Percentiles rank a stretch among this genome's conserved stretches.
These are phyloP conservation scores for Colletotrichum sp. DNA, from an alignment of 2,329 filamentous ascomycete genomes.

Conservation along the genomic window DNA sequence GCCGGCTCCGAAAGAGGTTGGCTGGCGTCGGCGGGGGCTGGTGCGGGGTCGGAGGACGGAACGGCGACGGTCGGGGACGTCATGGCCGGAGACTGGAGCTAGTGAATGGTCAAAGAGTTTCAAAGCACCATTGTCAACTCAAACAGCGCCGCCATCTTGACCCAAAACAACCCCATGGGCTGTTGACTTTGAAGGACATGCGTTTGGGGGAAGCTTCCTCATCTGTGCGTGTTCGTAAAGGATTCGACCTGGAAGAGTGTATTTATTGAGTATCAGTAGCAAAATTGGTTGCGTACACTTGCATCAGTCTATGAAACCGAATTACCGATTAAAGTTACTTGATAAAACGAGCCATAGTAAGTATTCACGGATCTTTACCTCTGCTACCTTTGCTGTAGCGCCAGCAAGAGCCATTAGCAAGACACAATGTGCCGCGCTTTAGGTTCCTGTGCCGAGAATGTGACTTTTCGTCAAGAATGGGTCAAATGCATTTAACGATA, in stretches of 20 bases:
- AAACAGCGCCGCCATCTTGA: not conserved
- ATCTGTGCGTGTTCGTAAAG: not conserved
- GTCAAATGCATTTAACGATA: not conserved
- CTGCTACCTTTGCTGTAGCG: not conserved
- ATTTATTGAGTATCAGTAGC: not conserved
- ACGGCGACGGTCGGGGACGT: not conserved
- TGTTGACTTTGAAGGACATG: not conserved
- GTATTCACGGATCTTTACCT: not conserved
- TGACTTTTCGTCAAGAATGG: not conserved
- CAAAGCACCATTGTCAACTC: not conserved
- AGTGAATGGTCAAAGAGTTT: not conserved
- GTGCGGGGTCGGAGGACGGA: not conserved
- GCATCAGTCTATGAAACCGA: not conserved
- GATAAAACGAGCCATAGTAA: not conserved
- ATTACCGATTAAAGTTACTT: fast-evolving
- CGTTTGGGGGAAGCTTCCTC: not conserved
- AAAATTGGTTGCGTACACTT: not conserved
- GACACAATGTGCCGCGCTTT: not conserved
- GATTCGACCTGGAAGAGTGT: not conserved
- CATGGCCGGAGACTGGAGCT: not conserved
- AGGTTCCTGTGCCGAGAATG: not conserved
- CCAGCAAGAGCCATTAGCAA: not conserved
- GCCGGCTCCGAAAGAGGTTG: not conserved
- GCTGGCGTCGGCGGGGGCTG: not conserved
- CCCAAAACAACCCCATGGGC: not conserved